Conservation (phyloP, 768 basidiomycete species). For the Trametes sanguinea region DNA sequence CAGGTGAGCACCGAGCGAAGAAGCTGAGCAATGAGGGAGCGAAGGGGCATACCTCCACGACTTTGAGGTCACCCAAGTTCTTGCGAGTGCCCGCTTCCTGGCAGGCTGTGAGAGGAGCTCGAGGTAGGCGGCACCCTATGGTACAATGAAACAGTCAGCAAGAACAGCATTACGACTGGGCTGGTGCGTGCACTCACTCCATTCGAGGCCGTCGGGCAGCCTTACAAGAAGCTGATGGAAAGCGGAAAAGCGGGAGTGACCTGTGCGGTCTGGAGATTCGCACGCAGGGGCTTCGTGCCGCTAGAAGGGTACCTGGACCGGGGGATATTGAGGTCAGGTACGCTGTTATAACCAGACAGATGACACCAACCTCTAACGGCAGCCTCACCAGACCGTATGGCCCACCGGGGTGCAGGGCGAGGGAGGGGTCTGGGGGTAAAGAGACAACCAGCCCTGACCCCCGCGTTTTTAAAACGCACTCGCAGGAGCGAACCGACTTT, state of each 20-base stretch:
- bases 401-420: background rate
- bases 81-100: constrained; percentile 33
- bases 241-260: constrained; percentile 35
- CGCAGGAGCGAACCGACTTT: background rate
- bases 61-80: constrained; percentile 29
- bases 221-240: constrained; percentile 47
- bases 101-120: constrained; percentile 35
- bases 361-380: background rate
- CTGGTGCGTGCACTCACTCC: constrained; percentile 25
- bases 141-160: background rate
- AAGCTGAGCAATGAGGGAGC: background rate
- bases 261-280: constrained; percentile 29
- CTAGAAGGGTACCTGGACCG: background rate
- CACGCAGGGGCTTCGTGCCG: constrained; percentile 13
- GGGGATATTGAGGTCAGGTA: background rate
- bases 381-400: background rate
- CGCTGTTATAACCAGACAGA: background rate
- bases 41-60: constrained; percentile 26
- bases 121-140: constrained; percentile 21
- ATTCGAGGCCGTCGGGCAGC: constrained; percentile 40
- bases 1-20: background rate
- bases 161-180: background rate
- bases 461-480: background rate
- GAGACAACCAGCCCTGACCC: background rate
- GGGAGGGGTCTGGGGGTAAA: background rate